Conservation (phyloP, 2,329 filamentous ascomycete genomes). For the Colletotrichum sidae region DNA sequence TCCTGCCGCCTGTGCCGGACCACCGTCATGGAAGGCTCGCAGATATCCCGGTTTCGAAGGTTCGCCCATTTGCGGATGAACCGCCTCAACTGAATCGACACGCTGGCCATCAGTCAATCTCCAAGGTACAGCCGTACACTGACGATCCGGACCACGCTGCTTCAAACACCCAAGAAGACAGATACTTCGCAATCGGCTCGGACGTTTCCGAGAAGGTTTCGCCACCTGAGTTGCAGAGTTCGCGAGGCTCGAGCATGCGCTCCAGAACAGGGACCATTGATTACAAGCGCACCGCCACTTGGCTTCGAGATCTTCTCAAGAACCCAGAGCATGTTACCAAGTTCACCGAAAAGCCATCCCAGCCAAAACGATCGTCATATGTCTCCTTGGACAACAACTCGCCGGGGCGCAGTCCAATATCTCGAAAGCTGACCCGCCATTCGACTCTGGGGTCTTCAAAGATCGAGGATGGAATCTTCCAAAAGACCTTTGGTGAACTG, state of each 20-base stretch:
- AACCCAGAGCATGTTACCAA: slow-evolving; percentile 43
- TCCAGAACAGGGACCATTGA: slow-evolving; percentile 44
- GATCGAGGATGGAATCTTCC: slow-evolving; percentile 44
- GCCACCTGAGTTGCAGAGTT: slow-evolving; percentile 6
- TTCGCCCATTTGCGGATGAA: slow-evolving; percentile 25
- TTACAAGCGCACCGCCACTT: slow-evolving; percentile 48
- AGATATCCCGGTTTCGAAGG: slow-evolving; percentile 26
- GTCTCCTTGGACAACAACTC: neutral
- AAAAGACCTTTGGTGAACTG: slow-evolving; percentile 54
- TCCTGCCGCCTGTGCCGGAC: neutral
- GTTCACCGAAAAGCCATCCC: slow-evolving; percentile 44
- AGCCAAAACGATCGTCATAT: slow-evolving; percentile 13
- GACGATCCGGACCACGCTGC: slow-evolving; percentile 1
- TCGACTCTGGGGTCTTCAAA: slow-evolving; percentile 36
- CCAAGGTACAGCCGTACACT: slow-evolving; percentile 28
- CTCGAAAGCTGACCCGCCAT: slow-evolving; percentile 33
- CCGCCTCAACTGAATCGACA: slow-evolving; percentile 31
- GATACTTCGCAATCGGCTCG: slow-evolving; percentile 16
- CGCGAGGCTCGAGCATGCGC: slow-evolving; percentile 39
- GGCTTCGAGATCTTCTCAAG: slow-evolving; percentile 48
- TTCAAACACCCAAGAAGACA: neutral
- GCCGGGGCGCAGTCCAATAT: neutral
- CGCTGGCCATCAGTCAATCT: slow-evolving; percentile 21
- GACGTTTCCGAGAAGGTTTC: slow-evolving; percentile 25
- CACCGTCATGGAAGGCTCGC: neutral